Evolutionary conservation across 805 yeast species (phyloP), one percentile per base, ranked within the genome.

Genomic region (Saturnispora mendoncae): DNA sequence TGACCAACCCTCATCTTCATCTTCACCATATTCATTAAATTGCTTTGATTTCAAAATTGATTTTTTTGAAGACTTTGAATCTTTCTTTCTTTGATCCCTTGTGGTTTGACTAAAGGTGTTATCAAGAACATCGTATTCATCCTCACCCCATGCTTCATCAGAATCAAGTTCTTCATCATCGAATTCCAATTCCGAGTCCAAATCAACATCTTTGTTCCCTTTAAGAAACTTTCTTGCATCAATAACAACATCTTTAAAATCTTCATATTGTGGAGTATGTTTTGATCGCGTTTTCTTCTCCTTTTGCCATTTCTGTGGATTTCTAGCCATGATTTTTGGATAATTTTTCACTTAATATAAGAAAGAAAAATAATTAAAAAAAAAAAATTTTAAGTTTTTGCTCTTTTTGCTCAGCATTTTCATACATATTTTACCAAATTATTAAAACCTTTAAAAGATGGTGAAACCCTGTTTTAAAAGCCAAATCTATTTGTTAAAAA

Each of bases 81-180:
- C 29, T 21, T 39, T 33, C 18, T 26, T 28, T 20, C 25, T 19
- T 46, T 66, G 67, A 55, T 78, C 85, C 61, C 86, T 72, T 33
- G 79, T 62, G 12, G 81, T 74, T 53, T 80, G 84, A 5, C 86
- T 78, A 48, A 80, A 75, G 54, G 75, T 80, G 24, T 84, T 74
- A 57, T 74, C 72, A 51, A 79, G 60, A 6, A 72, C 67, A 51
- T 73, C 82, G 41, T 68, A 72, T 42, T 78, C 84, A 50, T 82
- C 88, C 44, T 74, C 94, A 0, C 92, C 95, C 45, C 84, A 62
- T 0, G 94, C 95, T 51, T 83, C 95, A 58, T 87, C 96, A 1
- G 95, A 84, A 44, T 62, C 65, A 3, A 62, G 53, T 36, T 62
- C 66, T 40, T 61, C 67, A 36, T 62, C 71, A 19, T 60, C 66